Percentiles rank a stretch among this genome's conserved stretches.
phyloP scores from a whole-genome alignment of 169 alveolate species.

The Cryptosporidium viatorum region DNA sequence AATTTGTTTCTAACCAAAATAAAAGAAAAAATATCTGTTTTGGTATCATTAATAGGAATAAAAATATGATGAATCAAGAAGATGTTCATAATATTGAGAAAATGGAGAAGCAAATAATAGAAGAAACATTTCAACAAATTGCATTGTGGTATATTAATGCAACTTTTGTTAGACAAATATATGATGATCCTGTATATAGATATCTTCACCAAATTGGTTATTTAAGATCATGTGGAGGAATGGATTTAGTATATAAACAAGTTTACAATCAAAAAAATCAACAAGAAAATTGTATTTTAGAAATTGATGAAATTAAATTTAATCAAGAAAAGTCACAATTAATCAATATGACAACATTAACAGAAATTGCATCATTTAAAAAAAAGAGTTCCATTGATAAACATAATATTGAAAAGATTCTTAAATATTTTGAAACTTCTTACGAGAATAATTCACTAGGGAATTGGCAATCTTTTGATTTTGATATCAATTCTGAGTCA shows the following conservation, averaged over 20 bases:
- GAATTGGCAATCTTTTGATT: slow-evolving; percentile 7
- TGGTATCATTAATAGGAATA: background rate
- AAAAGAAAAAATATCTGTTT: background rate
- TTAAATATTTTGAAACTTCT: background rate
- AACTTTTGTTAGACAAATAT: slow-evolving; percentile 43
- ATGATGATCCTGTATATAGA: slow-evolving; percentile 59
- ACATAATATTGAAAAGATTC: slow-evolving; percentile 11
- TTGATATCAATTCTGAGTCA: background rate
- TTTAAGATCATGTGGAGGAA: slow-evolving; percentile 56
- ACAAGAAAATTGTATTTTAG: background rate
- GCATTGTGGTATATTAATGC: slow-evolving; percentile 48
- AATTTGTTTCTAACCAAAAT: background rate
- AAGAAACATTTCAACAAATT: background rate
- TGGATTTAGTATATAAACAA: slow-evolving; percentile 31
- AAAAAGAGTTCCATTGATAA: slow-evolving; percentile 26
- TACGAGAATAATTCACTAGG: background rate
- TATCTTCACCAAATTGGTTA: slow-evolving; percentile 54
- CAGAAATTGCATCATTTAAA: slow-evolving; percentile 52
- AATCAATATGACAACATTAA: slow-evolving; percentile 16
- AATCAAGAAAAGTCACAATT: background rate
- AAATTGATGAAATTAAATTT: background rate
- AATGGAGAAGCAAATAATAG: background rate
- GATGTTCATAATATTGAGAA: background rate
- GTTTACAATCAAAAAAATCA: background rate
- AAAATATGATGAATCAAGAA: background rate